phyloP scores from a whole-genome alignment of 177 flowering plant species.

The Vitis hybrid region DNA sequence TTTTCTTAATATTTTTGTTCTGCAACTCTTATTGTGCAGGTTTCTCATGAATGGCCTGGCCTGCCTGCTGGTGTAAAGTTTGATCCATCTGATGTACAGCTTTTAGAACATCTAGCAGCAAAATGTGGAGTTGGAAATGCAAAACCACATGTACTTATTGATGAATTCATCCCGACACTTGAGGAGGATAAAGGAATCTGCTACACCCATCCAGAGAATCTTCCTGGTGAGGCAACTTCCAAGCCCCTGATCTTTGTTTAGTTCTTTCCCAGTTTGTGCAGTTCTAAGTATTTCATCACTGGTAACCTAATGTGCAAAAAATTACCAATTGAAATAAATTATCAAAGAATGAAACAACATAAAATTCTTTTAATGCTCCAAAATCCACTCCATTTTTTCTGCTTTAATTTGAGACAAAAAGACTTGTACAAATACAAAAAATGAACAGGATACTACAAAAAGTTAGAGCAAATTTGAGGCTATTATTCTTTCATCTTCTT shows the following conservation, averaged over 20 bases:
- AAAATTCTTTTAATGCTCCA: too few species aligned
- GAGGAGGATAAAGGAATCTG: slow-evolving; percentile 73
- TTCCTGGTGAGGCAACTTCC: slow-evolving; percentile 63
- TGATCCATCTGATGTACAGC: slow-evolving; percentile 84
- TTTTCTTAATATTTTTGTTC: not conserved
- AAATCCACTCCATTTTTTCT: too few species aligned
- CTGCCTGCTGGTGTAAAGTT: slow-evolving; percentile 91
- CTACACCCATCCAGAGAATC: slow-evolving; percentile 86
- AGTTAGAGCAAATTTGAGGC: too few species aligned
- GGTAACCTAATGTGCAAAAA: too few species aligned
- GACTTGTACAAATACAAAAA: too few species aligned
- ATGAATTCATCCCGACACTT: slow-evolving; percentile 86
- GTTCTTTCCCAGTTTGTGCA: not conserved
- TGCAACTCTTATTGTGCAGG: slow-evolving; percentile 39
- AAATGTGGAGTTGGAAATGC: slow-evolving; percentile 61
- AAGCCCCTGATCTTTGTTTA: not conserved
- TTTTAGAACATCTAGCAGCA: slow-evolving; percentile 74
- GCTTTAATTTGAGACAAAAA: too few species aligned
- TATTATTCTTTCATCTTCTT: too few species aligned
- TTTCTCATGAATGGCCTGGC: slow-evolving; percentile 82
- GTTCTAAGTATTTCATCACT: too few species aligned
- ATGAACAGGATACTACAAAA: too few species aligned
- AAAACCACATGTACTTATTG: slow-evolving; percentile 67
- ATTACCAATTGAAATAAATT: too few species aligned
- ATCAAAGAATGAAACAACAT: too few species aligned